Evolutionary conservation across 139 green algal species (phyloP).

Genomic region (Marvania coccoides): DNA sequence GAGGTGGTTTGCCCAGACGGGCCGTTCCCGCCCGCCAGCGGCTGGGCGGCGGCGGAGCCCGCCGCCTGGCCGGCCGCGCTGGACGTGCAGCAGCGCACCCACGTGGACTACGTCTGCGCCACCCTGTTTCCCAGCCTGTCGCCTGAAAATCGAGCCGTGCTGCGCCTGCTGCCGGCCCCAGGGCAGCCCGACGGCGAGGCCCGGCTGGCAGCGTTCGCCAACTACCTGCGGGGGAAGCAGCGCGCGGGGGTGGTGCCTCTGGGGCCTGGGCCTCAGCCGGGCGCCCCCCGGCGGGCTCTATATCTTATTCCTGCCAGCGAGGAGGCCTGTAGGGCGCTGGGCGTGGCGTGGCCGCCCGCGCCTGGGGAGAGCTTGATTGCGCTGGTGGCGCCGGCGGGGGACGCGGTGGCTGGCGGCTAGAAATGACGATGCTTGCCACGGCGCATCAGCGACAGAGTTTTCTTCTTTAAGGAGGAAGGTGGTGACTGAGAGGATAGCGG

Average conservation of each 20-base stretch:
- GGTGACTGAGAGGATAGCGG: too few species aligned
- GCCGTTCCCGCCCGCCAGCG: background rate
- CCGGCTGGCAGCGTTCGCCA: conserved; percentile 8
- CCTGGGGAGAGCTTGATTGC: conserved; percentile 1
- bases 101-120: conserved; percentile 11
- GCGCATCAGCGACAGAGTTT: too few species aligned
- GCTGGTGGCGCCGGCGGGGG: conserved; percentile 1
- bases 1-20: background rate
- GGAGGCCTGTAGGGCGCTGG: conserved; percentile 11
- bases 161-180: background rate
- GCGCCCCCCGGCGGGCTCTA: background rate
- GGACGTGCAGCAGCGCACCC: conserved; percentile 11
- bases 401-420: background rate
- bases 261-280: conserved; percentile 1
- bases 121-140: conserved; percentile 1
- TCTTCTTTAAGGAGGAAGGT: too few species aligned
- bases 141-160: background rate
- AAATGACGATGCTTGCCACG: background rate
- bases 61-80: conserved; percentile 16
- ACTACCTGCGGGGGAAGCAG: conserved; percentile 18
- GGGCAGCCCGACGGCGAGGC: background rate
- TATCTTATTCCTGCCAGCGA: conserved; percentile 16
- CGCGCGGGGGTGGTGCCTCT: conserved; percentile 25
- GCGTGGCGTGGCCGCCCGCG: background rate
- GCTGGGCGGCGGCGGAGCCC: conserved; percentile 16